Base-by-base conservation (phyloP, 2,329 filamentous ascomycete species). In the Scedosporium apiospermum region DNA sequence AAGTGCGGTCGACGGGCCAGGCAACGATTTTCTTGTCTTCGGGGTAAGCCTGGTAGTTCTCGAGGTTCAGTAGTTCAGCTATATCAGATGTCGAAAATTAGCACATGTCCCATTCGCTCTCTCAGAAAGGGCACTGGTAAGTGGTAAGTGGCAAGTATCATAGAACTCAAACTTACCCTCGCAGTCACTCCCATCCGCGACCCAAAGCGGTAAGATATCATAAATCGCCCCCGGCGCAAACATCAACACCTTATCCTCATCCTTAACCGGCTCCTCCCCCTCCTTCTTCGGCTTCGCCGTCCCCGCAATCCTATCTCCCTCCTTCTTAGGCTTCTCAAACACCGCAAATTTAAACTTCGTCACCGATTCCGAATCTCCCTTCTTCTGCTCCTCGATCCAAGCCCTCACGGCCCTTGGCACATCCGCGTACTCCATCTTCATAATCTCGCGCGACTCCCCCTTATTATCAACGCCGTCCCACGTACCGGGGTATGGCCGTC, bases 191-290 rank as follows among this genome's bases (percentile, higher is more conserved):
- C 68, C 70, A 46, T 71, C 69, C 2, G 77, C 72, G 0, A 78
- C 77, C 71, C 73, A 79, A 6, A 79, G 67, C 34, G 76, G 77
- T 51, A 77, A 58, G 14, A 76, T 71, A 51, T 75, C 74, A 63
- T 79, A 78, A 12, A 78, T 70, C 1, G 77, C 75, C 0, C 75
- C 77, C 0, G 76, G 76, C 12, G 77, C 75, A 64, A 79, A 79
- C 59, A 78, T 75, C 34, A 78, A 71, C 6, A 75, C 69, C 64
- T 75, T 68, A 21, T 69, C 65, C 55, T 59, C 57, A 26, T 68
- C 66, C 6, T 9, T 34, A 26, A 5, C 21, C 6, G 62, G 62
- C 4, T 55, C 38, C 64, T 66, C 26, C 63, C 66, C n/a, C 61
- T 65, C 46, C 60, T 66, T 23, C 64, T 66, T 60, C 62, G 64